phyloP scores from a whole-genome alignment of 148 eudicot genomes.

The Camellia sinensis region DNA sequence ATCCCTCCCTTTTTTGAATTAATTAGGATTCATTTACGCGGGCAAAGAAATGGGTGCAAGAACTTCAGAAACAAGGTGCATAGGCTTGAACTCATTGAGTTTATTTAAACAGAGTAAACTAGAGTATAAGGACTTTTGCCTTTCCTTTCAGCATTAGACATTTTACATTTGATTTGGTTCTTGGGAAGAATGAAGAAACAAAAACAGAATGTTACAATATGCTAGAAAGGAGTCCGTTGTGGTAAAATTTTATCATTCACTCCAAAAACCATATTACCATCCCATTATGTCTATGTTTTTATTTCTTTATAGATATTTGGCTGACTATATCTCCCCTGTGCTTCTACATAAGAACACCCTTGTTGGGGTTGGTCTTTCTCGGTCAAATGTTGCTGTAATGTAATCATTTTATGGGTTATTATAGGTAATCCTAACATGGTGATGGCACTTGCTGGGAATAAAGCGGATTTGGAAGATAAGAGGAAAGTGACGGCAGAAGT shows the following conservation, averaged over 20 bases:
- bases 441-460: conserved; percentile 95
- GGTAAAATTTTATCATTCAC: neutral
- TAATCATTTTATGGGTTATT: conserved; percentile 12
- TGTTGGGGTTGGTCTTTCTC: neutral
- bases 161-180: neutral
- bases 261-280: neutral
- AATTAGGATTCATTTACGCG: conserved; percentile 75
- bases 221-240: neutral
- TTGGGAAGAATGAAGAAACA: neutral
- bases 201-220: neutral
- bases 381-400: neutral
- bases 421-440: conserved; percentile 96
- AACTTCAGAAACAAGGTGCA: conserved; percentile 91
- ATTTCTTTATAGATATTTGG: neutral
- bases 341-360: neutral
- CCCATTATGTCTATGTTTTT: neutral
- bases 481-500: conserved; percentile 85
- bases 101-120: neutral
- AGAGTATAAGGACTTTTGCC: neutral
- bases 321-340: neutral
- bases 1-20: conserved; percentile 2
- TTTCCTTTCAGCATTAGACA: neutral
- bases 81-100: neutral
- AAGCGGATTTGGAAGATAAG: conserved; percentile 83
- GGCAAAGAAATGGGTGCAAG: conserved; percentile 97